Base-by-base conservation (phyloP, 2,329 filamentous ascomycete genomes). In the Fusarium miscanthi region DNA sequence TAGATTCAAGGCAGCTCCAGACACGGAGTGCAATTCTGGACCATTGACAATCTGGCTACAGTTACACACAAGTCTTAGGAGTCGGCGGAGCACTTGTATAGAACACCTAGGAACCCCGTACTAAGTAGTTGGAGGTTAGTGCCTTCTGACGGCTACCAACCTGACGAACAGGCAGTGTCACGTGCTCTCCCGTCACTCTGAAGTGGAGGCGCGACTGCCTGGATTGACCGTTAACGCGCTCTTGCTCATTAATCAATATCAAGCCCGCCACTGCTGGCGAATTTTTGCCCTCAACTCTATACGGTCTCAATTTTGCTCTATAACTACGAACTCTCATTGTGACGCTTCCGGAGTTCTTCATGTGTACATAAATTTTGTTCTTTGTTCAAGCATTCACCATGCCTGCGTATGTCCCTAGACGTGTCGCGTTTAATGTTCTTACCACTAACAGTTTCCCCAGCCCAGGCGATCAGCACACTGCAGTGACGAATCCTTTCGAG, bases 401-500 rank as follows among this genome's bases (percentile, higher is more conserved):
- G 84, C 84, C 84, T 81, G 84, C 84, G 84, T 85, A 78, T 74
- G 84, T 79, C 40, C 38, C 61, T 16, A 30, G 70, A 48, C 67
- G 65, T 70, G 70, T 65, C 61, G 58, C 56, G 37, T 46, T 45
- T 23, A 19, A 51, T 42, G 57, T 51, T 37, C 33, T 42, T 23
- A 16, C 49, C 43, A 63, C 72, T 78, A 69, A 80, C 69, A 14
- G 46, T 59, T 38, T 42, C 60, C 59, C 51, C 80, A 94, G 91
- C 74, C 88, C 90, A 75, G 92, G 92, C 79, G 90, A 92, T 78
- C 92, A 94, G 81, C 88, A 86, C 72, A 80, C 80, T 59, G 70
- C 79, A 70, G 86, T 89, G 78, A 81, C 84, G 78, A 98, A 98
- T 79, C 95, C 95, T 12, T 99, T 96, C 81, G 91, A 94, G 80